Evolutionary conservation across 257 asterid genomes (phyloP).

Genomic region (Nicotiana knightiana): DNA sequence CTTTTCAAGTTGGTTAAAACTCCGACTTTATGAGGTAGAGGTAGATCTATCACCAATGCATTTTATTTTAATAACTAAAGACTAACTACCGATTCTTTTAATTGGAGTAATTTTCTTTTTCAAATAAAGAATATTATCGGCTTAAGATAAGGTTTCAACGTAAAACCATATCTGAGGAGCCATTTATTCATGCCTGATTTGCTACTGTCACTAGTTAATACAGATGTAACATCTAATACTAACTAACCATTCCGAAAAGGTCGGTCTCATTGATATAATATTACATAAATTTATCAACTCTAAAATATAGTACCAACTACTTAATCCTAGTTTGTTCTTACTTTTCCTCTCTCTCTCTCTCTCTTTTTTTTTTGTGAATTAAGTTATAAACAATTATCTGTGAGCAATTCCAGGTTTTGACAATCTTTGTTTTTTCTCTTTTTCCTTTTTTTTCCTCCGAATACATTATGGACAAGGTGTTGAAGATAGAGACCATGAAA

Average conservation of each 20-base stretch:
- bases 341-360: too few species aligned
- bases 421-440: too few species aligned
- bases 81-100: neutral
- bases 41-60: neutral
- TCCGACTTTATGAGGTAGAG: too few species aligned
- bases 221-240: neutral
- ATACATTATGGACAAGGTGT: too few species aligned
- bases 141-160: neutral
- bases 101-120: neutral
- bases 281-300: neutral
- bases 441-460: too few species aligned
- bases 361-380: too few species aligned
- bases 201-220: neutral
- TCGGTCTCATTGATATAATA: neutral
- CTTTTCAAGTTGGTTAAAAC: too few species aligned
- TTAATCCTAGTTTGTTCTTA: too few species aligned
- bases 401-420: too few species aligned
- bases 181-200: neutral
- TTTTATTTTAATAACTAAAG: too few species aligned
- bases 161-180: neutral
- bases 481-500: too few species aligned
- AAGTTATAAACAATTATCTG: too few species aligned
- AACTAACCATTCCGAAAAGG: neutral
- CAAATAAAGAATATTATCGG: neutral
- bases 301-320: neutral